phyloP scores from a whole-genome alignment of 2,329 filamentous ascomycete genomes.

The Xylariaceae sp. region DNA sequence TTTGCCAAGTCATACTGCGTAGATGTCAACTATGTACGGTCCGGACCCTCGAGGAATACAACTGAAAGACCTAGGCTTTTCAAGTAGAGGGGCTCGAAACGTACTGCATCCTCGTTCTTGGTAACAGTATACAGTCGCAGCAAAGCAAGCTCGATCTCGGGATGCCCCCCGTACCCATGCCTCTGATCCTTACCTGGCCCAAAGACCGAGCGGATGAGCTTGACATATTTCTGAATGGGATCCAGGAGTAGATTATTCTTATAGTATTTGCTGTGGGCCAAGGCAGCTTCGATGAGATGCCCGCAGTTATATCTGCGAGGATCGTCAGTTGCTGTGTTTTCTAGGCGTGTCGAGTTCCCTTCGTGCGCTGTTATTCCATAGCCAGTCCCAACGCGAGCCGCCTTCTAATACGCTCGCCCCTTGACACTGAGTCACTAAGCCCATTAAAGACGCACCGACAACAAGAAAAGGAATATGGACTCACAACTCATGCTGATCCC shows the following conservation, averaged over 20 bases:
- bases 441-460: neutral
- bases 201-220: conserved; percentile 46
- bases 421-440: neutral
- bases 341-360: too few relatives aligned
- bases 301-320: conserved; percentile 51
- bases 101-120: conserved; percentile 29
- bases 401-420: neutral
- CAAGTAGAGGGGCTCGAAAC: too few relatives aligned
- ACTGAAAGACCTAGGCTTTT: too few relatives aligned
- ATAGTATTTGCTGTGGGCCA: conserved; percentile 51
- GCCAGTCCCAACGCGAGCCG: too few relatives aligned
- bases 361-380: too few relatives aligned
- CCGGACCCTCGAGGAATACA: too few relatives aligned
- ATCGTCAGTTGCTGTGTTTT: too few relatives aligned
- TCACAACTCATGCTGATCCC: conserved; percentile 59
- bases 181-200: conserved; percentile 44
- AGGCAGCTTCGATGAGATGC: conserved; percentile 57
- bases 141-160: conserved; percentile 46
- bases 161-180: conserved; percentile 58
- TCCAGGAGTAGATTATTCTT: conserved; percentile 46
- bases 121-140: conserved; percentile 33
- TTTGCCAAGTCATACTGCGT: conserved; percentile 45
- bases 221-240: conserved; percentile 50
- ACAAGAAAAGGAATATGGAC: conserved; percentile 21
- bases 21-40: too few relatives aligned